Percentiles rank a stretch among this genome's conserved stretches.
phyloP scores from a whole-genome alignment of 306 rosid genomes.

The Arachis hypogaea region DNA sequence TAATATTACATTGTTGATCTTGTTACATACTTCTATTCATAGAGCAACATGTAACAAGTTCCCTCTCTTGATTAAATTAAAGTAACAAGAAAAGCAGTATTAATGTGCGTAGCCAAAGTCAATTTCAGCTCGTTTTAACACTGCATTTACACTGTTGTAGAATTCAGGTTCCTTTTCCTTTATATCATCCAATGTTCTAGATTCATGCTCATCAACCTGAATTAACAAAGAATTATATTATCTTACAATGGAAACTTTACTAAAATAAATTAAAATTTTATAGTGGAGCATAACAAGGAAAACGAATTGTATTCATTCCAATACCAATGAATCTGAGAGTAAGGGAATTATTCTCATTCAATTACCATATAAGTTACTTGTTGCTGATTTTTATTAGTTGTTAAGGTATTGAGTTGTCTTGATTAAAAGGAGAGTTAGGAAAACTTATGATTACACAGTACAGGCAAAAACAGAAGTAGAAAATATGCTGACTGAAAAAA shows the following conservation, averaged over 20 bases:
- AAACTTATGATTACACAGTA: constrained; percentile 1
- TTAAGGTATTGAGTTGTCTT: background rate
- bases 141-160: constrained; percentile 59
- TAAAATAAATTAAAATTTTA: constrained; percentile 10
- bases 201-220: constrained; percentile 90
- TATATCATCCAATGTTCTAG: constrained; percentile 61
- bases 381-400: background rate
- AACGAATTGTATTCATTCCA: constrained; percentile 17
- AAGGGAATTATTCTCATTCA: background rate
- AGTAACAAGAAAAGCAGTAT: background rate
- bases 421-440: background rate
- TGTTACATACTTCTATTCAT: background rate
- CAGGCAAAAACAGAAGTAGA: constrained; percentile 21
- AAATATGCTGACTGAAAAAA: background rate
- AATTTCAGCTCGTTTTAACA: constrained; percentile 68
- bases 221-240: constrained; percentile 31
- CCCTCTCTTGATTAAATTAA: constrained; percentile 7
- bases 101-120: constrained; percentile 60
- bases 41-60: constrained; percentile 22
- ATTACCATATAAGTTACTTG: background rate
- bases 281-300: constrained; percentile 5
- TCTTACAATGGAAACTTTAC: constrained; percentile 18
- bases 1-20: background rate
- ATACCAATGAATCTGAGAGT: constrained; percentile 16
- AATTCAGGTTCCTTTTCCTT: constrained; percentile 75